Conservation (phyloP, 2,329 filamentous ascomycete species). For the Macroventuria anomochaeta region DNA sequence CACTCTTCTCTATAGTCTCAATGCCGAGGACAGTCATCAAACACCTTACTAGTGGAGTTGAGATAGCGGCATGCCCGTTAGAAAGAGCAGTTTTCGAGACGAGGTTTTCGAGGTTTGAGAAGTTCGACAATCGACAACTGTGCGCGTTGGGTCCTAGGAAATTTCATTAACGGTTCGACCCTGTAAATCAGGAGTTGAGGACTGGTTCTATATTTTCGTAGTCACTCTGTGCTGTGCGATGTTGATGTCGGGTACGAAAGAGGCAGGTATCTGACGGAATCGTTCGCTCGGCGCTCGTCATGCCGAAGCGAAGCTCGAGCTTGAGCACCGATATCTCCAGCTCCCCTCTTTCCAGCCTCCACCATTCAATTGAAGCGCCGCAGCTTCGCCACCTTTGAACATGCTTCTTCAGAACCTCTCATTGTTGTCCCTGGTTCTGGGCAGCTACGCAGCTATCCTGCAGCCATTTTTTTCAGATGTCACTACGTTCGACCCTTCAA, state of each 20-base stretch:
- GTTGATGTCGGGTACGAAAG: background rate
- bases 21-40: no score
- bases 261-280: slow-evolving; percentile 6
- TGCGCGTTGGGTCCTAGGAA: no score
- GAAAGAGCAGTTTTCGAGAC: no score
- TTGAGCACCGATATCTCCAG: slow-evolving; percentile 14
- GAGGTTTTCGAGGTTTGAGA: no score
- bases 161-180: no score
- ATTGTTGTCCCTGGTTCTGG: slow-evolving; percentile 20
- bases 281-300: slow-evolving; percentile 17
- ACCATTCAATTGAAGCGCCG: slow-evolving; percentile 12
- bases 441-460: slow-evolving; percentile 10
- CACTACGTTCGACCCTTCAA: slow-evolving; percentile 25
- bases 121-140: no score
- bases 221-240: no score
- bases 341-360: slow-evolving; percentile 4
- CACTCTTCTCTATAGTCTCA: no score
- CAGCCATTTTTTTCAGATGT: slow-evolving; percentile 15
- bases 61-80: no score
- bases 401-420: slow-evolving; percentile 29
- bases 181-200: no score
- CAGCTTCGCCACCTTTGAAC: background rate
- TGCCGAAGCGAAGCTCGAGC: slow-evolving; percentile 16
- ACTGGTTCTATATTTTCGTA: no score
- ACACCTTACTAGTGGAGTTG: no score